Conservation (phyloP, 164 flowering plant genomes). For the Vitis amurensis region DNA sequence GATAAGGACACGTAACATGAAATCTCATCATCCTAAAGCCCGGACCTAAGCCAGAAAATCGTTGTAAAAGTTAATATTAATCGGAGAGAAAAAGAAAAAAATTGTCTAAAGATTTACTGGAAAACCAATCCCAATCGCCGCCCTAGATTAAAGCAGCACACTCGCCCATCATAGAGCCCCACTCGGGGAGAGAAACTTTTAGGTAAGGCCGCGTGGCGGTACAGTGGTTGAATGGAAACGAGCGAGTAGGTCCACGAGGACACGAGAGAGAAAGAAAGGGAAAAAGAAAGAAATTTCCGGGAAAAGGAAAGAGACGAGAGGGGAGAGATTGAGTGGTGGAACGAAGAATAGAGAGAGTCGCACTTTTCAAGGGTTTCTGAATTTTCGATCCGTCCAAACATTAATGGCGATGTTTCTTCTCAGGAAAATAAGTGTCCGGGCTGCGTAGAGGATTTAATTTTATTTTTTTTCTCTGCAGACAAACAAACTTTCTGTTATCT, state of each 20-base stretch:
- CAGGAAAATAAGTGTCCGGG: conserved; percentile 4
- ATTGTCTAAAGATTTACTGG: too few relatives aligned
- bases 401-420: neutral
- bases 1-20: too few relatives aligned
- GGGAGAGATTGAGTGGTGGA: neutral
- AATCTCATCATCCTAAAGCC: too few relatives aligned
- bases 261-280: neutral
- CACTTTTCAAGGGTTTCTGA: conserved; percentile 4
- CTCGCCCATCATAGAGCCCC: too few relatives aligned
- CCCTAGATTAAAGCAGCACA: too few relatives aligned
- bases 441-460: neutral
- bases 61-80: too few relatives aligned
- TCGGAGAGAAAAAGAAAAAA: too few relatives aligned
- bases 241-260: neutral
- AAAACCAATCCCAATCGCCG: too few relatives aligned
- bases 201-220: too few relatives aligned
- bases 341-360: neutral
- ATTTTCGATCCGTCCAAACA: neutral
- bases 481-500: conserved; percentile 1
- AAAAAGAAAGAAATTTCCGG: neutral
- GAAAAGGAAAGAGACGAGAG: conserved; percentile 1
- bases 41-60: too few relatives aligned
- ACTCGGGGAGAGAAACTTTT: too few relatives aligned
- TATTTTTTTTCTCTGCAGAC: conserved; percentile 2
- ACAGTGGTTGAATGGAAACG: too few relatives aligned